phyloP scores from a whole-genome alignment of 2,329 filamentous ascomycete species.

The Aspergillus hortae region DNA sequence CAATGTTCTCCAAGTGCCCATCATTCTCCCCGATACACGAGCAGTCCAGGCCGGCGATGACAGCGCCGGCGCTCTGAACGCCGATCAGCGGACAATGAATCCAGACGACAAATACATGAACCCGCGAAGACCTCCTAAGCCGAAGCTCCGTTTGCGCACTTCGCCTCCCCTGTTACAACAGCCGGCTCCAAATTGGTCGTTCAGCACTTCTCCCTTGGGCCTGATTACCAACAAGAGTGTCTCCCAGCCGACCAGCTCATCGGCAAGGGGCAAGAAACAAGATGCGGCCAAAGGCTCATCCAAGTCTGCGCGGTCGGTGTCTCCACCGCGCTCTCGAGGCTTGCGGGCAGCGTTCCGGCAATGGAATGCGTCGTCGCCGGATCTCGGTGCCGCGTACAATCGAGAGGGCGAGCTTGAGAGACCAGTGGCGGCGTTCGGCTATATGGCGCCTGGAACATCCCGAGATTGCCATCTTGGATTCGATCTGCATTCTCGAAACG shows the following conservation, averaged over 20 bases:
- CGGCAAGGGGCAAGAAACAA: conserved; percentile 13
- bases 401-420: conserved; percentile 1
- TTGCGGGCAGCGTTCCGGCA: conserved; percentile 37
- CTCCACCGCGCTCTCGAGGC: conserved; percentile 34
- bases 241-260: conserved; percentile 34
- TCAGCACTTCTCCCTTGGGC: conserved; percentile 24
- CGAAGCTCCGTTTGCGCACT: conserved; percentile 46
- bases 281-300: conserved; percentile 16
- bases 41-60: conserved; percentile 57
- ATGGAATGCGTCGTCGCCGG: conserved; percentile 25
- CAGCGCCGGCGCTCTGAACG: conserved; percentile 59
- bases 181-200: conserved; percentile 21
- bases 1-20: conserved; percentile 78
- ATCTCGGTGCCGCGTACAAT: conserved; percentile 9
- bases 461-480: not conserved
- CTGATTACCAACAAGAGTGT: conserved; percentile 25
- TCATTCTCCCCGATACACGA: conserved; percentile 54
- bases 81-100: conserved; percentile 70
- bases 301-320: conserved; percentile 32
- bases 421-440: not conserved
- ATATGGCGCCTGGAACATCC: not conserved
- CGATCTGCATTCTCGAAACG: not conserved
- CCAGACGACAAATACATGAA: conserved; percentile 72
- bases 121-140: conserved; percentile 57
- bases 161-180: conserved; percentile 34